These are phyloP conservation scores for Yamadazyma oceani DNA, from an alignment of 1,139 yeast genomes.

Conservation along the genomic window DNA sequence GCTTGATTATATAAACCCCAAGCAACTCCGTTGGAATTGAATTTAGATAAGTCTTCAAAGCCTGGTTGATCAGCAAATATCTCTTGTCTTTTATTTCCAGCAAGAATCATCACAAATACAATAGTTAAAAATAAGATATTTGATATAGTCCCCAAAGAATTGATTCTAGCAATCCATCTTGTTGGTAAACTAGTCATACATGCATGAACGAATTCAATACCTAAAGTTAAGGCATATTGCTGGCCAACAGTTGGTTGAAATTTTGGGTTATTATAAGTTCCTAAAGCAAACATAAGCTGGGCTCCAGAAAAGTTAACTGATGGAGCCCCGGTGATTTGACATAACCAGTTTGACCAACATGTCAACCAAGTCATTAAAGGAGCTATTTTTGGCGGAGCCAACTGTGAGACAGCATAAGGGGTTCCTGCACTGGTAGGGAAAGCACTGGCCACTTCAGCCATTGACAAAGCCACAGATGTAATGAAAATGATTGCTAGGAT, in stretches of 20 bases:
- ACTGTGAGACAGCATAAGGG: conserved; percentile 47
- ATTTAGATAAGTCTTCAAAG: conserved; percentile 35
- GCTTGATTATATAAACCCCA: conserved; percentile 62
- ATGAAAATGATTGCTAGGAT: conserved; percentile 49
- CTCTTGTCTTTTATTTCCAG: conserved; percentile 46
- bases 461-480: conserved; percentile 46
- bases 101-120: conserved; percentile 56
- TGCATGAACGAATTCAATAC: conserved; percentile 49
- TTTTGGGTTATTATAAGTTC: conserved; percentile 28
- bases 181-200: conserved; percentile 52
- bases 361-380: conserved; percentile 57
- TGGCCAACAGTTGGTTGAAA: conserved; percentile 50
- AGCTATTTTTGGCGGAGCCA: conserved; percentile 52
- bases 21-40: conserved; percentile 49
- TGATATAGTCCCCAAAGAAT: conserved; percentile 49
- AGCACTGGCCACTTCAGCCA: conserved; percentile 48
- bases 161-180: conserved; percentile 54
- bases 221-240: conserved; percentile 49
- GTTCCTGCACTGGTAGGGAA: conserved; percentile 47
- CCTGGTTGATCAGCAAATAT: conserved; percentile 16
- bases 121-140: conserved; percentile 53
- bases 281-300: conserved; percentile 55
- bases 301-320: conserved; percentile 63
- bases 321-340: conserved; percentile 49
- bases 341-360: conserved; percentile 54